phyloP scores from a whole-genome alignment of 345 rosid genomes.

The Pelargonium nanum region DNA sequence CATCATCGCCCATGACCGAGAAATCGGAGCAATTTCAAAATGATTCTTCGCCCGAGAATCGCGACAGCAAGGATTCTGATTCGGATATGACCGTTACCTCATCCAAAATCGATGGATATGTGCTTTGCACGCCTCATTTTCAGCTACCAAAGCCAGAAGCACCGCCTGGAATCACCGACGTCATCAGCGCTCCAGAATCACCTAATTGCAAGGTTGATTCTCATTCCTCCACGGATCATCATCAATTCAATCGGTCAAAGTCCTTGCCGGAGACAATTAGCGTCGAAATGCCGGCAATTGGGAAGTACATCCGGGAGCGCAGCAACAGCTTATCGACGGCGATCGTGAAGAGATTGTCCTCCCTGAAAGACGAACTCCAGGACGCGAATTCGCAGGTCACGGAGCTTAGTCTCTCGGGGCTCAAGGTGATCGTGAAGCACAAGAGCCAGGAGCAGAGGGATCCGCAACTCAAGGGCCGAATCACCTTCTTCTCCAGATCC shows the following conservation, averaged over 20 bases:
- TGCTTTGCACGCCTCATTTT: background rate
- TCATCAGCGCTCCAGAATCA: background rate
- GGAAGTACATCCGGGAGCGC: slow-evolving; percentile 48
- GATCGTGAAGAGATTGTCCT: slow-evolving; percentile 37
- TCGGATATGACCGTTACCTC: background rate
- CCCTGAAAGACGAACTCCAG: slow-evolving; percentile 16
- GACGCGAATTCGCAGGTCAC: slow-evolving; percentile 30
- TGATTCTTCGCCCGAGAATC: background rate
- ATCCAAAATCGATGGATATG: background rate
- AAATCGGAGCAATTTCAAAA: background rate
- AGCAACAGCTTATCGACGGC: slow-evolving; percentile 47
- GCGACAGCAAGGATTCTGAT: background rate
- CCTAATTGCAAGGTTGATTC: background rate
- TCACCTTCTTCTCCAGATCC: slow-evolving; percentile 68
- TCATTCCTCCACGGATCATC: background rate
- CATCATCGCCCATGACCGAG: background rate
- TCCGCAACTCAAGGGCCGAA: slow-evolving; percentile 36
- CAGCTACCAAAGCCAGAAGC: background rate
- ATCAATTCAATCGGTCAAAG: slow-evolving; percentile 8
- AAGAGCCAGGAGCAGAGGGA: slow-evolving; percentile 25
- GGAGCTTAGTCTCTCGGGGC: slow-evolving; percentile 61
- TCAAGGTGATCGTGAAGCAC: slow-evolving; percentile 52
- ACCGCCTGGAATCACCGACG: background rate
- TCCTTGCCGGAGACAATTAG: slow-evolving; percentile 22
- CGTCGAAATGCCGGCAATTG: slow-evolving; percentile 36